Percentiles rank a stretch among this genome's conserved stretches.
phyloP scores from a whole-genome alignment of 225 moss, liverwort and hornwort genomes.

The Pseudoscleropodium purum region DNA sequence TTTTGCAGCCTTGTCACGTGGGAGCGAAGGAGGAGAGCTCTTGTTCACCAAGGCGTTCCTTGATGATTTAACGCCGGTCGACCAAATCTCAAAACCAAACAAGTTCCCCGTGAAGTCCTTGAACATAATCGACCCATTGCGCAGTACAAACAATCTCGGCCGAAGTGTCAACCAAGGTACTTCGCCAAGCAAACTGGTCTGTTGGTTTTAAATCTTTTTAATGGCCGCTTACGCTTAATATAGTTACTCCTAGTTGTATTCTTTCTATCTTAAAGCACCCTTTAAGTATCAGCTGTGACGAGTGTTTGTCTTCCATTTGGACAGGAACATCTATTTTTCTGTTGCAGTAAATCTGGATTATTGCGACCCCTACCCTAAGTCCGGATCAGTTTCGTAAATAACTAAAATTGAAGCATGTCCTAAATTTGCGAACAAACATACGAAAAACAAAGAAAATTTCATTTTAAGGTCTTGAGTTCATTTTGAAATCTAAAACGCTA shows the following conservation, averaged over 20 bases:
- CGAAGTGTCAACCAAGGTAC: background rate
- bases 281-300: background rate
- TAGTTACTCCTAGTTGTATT: background rate
- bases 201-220: background rate
- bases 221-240: background rate
- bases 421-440: background rate
- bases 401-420: background rate
- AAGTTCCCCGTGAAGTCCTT: background rate
- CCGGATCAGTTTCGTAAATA: background rate
- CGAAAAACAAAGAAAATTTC: background rate
- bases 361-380: background rate
- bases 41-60: background rate
- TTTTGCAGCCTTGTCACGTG: background rate
- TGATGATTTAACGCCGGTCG: background rate
- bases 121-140: background rate
- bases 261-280: background rate
- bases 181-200: background rate
- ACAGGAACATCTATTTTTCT: background rate
- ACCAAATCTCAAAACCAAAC: background rate
- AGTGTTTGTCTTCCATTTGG: background rate
- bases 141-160: background rate
- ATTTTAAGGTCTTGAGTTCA: background rate
- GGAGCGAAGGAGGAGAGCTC: background rate
- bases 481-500: background rate
- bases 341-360: background rate